A percentile compares a stretch with the other conserved stretches of the same genome.
Conservation (phyloP, 805 yeast genomes). For the Barnettozyma sp. region DNA sequence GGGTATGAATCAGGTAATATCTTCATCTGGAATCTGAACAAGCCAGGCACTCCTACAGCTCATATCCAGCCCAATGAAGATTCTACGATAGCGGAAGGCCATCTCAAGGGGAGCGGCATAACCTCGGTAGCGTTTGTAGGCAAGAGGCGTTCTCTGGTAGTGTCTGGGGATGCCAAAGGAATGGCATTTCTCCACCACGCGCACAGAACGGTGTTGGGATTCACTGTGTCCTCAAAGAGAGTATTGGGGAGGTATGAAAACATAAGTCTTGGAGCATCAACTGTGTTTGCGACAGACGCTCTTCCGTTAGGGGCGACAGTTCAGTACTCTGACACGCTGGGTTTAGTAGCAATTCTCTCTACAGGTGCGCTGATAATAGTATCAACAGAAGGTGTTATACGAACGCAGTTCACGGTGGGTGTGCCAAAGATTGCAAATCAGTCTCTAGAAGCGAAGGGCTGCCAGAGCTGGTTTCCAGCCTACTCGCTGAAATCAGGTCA, state of each 20-base stretch:
- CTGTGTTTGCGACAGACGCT: constrained; percentile 36
- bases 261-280: constrained; percentile 13
- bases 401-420: constrained; percentile 48
- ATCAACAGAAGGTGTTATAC: constrained; percentile 44
- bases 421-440: constrained; percentile 35
- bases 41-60: constrained; percentile 25
- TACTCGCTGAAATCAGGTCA: constrained; percentile 22
- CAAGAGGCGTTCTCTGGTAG: constrained; percentile 45
- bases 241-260: constrained; percentile 43
- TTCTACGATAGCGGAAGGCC: constrained; percentile 27
- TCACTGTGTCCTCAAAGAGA: constrained; percentile 39
- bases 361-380: constrained; percentile 42
- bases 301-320: constrained; percentile 56
- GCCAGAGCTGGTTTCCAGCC: constrained; percentile 61
- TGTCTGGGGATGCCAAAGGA: constrained; percentile 51
- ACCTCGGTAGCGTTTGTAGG: constrained; percentile 42
- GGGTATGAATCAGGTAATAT: constrained; percentile 65
- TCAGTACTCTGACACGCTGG: constrained; percentile 50
- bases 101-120: constrained; percentile 28
- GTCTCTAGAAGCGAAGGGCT: constrained; percentile 34
- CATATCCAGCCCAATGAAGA: constrained; percentile 19
- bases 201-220: constrained; percentile 47
- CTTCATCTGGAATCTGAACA: constrained; percentile 56
- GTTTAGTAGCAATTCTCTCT: constrained; percentile 55
- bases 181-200: constrained; percentile 60